Evolutionary conservation across 2,329 filamentous ascomycete genomes (phyloP), one percentile per base, ranked within the genome.

Genomic region (Fusarium papillatum): DNA sequence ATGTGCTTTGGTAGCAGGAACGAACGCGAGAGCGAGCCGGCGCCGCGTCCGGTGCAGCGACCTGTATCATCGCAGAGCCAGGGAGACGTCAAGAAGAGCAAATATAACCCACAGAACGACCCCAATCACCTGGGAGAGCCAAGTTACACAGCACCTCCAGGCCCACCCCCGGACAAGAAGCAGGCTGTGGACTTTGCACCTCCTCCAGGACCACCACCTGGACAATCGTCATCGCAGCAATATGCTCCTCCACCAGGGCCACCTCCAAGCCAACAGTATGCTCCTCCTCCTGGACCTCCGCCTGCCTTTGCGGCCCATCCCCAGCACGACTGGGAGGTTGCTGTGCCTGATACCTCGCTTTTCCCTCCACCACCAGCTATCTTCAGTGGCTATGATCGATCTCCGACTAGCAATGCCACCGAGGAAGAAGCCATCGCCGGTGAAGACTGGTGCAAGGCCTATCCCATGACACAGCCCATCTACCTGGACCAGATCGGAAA

Each of bases 281-380:
- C 77, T 16, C 78, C 82, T 60, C 81, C 85, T 2, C 72, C 82
- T 4, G 85, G 83, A 17, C 83, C 85, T 16, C 84, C 85, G 16
- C 84, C 36, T 2, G 19, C 19, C n/a, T 60, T 39, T 7, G 19
- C 55, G 19, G 70, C 76, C 11, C 70, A 66, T 55, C 69, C 80
- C 29, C 82, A 91, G 76, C 93, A 95, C 81, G 91, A 94, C 83
- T 95, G 94, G 94, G 88, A 92, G 76, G 80, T 89, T 9, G 90
- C 92, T 5, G 93, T 95, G 2, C 93, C 94, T 0, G 94, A 95
- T 82, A 95, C 91, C 2, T 87, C 93, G 1, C 87, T 94, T 13
- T 90, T 95, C 53, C 94, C 94, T 2, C 93, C 93, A 0, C 94
- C 94, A 1, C 94, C 94, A 0, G 89, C 90, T 36, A 88, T 95